A percentile compares a stretch with the other conserved stretches of the same genome.
Evolutionary conservation across 2,329 filamentous ascomycete species (phyloP).

Genomic region (Byssochlamys sp.): DNA sequence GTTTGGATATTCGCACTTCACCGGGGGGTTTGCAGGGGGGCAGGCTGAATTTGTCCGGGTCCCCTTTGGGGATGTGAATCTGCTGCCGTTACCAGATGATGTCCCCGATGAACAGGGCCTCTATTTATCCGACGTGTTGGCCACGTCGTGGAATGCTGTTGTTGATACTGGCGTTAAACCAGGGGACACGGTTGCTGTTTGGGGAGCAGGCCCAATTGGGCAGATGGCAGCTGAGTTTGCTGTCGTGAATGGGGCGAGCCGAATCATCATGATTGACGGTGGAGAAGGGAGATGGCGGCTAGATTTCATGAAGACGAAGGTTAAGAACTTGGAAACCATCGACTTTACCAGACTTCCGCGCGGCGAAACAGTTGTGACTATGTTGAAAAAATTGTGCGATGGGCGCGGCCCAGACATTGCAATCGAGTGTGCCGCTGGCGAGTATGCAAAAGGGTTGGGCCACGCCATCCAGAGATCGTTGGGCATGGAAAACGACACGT

Average conservation of each 20-base stretch:
- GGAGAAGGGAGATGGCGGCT: constrained; percentile 55
- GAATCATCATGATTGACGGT: constrained; percentile 71
- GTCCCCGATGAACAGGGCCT: constrained; percentile 78
- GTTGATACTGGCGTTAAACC: constrained; percentile 71
- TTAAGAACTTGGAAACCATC: constrained; percentile 57
- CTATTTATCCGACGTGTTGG: constrained; percentile 70
- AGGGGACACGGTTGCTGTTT: constrained; percentile 68
- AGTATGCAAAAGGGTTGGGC: constrained; percentile 54
- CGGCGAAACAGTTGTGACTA: constrained; percentile 57
- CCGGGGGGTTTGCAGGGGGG: constrained; percentile 75
- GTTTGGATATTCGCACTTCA: constrained; percentile 65
- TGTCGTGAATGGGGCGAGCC: constrained; percentile 58
- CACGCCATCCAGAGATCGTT: constrained; percentile 51
- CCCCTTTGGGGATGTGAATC: constrained; percentile 68
- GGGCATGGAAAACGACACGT: constrained; percentile 74
- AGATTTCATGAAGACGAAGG: constrained; percentile 55
- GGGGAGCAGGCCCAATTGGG: constrained; percentile 75
- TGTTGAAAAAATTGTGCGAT: constrained; percentile 60
- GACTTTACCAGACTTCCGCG: constrained; percentile 58
- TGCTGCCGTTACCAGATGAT: constrained; percentile 65
- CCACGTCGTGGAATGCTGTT: constrained; percentile 73
- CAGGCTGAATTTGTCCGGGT: constrained; percentile 82
- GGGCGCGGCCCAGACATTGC: constrained; percentile 65
- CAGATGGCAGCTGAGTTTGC: constrained; percentile 64
- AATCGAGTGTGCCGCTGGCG: constrained; percentile 58